Evolutionary conservation across 306 rosid genomes (phyloP).

Genomic region (Rubus parviflorus): DNA sequence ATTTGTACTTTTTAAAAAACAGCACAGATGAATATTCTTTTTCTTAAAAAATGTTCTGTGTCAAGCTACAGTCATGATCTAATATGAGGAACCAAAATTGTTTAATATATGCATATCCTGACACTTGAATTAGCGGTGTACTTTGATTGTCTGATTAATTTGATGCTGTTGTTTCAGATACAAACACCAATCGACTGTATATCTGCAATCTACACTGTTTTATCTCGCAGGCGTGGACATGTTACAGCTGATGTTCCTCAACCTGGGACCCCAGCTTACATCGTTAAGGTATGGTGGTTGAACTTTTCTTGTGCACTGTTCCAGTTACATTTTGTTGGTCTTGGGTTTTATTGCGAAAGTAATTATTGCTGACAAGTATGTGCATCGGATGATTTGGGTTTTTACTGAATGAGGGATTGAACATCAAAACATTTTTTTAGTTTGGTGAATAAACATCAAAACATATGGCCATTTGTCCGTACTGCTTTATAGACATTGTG

Average conservation of each 20-base stretch:
- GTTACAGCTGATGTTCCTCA: slow-evolving; percentile 98
- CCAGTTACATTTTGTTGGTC: neutral
- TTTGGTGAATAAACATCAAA: neutral
- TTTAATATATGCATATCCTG: neutral
- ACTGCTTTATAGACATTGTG: neutral
- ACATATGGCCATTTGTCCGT: neutral
- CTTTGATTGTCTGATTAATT: slow-evolving; percentile 14
- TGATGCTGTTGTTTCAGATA: slow-evolving; percentile 59
- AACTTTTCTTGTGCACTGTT: slow-evolving; percentile 10
- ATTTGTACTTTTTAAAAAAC: neutral
- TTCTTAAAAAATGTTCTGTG: neutral
- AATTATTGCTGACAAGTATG: neutral
- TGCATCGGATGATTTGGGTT: neutral
- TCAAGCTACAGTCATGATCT: neutral
- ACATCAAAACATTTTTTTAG: neutral
- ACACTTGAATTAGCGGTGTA: slow-evolving; percentile 23
- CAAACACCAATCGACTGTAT: slow-evolving; percentile 98
- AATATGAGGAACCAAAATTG: neutral
- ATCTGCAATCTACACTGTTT: slow-evolving; percentile 95
- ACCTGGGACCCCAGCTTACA: slow-evolving; percentile 97
- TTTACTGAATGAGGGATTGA: neutral
- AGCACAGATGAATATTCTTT: neutral
- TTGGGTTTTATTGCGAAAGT: slow-evolving; percentile 2
- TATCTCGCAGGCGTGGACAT: slow-evolving; percentile 98
- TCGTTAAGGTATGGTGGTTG: slow-evolving; percentile 73